A percentile compares a stretch with the other conserved stretches of the same genome.
These are phyloP conservation scores for Vitis vinifera DNA, from an alignment of 164 flowering plant genomes.

Conservation along the genomic window DNA sequence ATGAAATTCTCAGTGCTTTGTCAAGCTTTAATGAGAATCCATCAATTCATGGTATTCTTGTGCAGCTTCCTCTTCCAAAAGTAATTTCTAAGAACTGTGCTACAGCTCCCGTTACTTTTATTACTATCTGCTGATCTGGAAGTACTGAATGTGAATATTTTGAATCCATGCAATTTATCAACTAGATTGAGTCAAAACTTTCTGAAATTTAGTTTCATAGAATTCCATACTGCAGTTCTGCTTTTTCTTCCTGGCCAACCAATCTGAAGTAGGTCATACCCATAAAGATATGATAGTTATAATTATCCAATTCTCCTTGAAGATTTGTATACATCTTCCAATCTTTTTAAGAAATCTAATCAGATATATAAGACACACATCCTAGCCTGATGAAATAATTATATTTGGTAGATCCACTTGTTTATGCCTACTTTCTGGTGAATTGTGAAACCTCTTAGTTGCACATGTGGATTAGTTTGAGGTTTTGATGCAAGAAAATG, in stretches of 20 bases:
- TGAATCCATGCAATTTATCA: neutral
- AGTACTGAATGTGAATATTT: neutral
- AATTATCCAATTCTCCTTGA: neutral
- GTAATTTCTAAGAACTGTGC: slow-evolving; percentile 48
- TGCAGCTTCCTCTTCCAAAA: slow-evolving; percentile 94
- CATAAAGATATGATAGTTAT: neutral
- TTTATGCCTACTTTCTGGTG: neutral
- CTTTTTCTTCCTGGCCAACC: slow-evolving; percentile 1
- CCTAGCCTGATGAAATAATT: neutral
- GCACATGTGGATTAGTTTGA: neutral
- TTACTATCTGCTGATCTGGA: slow-evolving; percentile 3
- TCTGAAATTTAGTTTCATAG: neutral
- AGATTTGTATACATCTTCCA: neutral
- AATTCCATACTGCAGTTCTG: slow-evolving; percentile 3
- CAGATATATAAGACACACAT: neutral
- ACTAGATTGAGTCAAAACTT: neutral
- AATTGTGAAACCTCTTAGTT: neutral
- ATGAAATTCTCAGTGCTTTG: slow-evolving; percentile 52
- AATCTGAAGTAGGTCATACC: neutral
- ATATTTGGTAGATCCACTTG: neutral
- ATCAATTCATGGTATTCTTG: slow-evolving; percentile 83
- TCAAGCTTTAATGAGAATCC: slow-evolving; percentile 55
- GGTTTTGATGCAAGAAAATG: slow-evolving; percentile 4
- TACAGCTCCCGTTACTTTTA: slow-evolving; percentile 11
- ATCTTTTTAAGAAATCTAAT: neutral